Evolutionary conservation across 2,329 filamentous ascomycete genomes (phyloP), one percentile per base, ranked within the genome.

Genomic region (Epichloe amarillans): DNA sequence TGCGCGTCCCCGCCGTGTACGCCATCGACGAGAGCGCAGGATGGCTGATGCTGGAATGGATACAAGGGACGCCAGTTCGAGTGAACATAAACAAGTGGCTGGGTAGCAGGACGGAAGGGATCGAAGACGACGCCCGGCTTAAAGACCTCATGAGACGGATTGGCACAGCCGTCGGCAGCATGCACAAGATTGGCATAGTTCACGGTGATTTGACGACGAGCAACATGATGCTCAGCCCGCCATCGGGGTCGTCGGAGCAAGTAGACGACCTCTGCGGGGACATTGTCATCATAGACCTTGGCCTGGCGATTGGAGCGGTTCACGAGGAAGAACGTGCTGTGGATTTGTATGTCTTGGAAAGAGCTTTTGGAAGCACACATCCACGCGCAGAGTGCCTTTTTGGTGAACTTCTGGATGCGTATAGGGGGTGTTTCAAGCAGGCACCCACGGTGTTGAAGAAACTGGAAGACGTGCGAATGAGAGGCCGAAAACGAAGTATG

Each of bases 171-270:
- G 78, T 95, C 15, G 89, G 86, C 7, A 75, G 66, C 50, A 72
- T 98, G 72, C 93, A 98, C 72, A 77, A 76, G 50, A 76, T 82
- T n/a, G 91, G 91, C 15, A 79, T 97, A 51, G 82, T 95, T 53
- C 93, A 98, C 70, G 93, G 93, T 40, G 93, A 98, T 70, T 69
- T 98, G 69, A 98, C 93, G 54, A 98, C 90, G 56, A 96, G 90
- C 69, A 98, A 98, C 69, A 76, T 98, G 71, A 96, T 98, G 84
- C 64, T 97, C 57, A 72, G 74, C 14, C 62, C 61, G 53, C 50
- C 59, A 50, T 26, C 55, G 40, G 55, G 58, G n/a, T 42, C 53
- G 42, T 53, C 50, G 15, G 54, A 47, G n/a, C 57, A 55, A 11
- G 58, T 55, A 19, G 49, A 53, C 21, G 53, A 60, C 2, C 61